Evolutionary conservation across 2,329 filamentous ascomycete species (phyloP).

Genomic region (Colletotrichum endophyticum): DNA sequence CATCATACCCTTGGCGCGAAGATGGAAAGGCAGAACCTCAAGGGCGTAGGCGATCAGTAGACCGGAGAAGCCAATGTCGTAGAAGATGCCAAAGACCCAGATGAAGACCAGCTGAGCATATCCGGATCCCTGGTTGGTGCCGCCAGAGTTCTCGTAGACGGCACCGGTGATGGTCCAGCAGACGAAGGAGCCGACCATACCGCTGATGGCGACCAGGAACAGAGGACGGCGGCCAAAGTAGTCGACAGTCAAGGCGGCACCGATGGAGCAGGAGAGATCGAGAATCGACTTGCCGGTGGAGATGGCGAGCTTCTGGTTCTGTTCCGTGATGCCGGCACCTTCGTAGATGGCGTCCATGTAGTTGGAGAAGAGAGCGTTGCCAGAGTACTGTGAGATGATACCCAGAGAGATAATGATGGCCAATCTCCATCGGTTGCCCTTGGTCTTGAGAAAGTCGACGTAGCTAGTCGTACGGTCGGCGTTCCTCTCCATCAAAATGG

Average conservation of each 20-base stretch:
- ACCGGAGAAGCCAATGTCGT: constrained; percentile 65
- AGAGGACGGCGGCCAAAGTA: constrained; percentile 57
- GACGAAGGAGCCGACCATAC: constrained; percentile 53
- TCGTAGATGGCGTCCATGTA: constrained; percentile 69
- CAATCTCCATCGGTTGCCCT: constrained; percentile 68
- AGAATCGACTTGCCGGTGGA: constrained; percentile 64
- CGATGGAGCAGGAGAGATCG: constrained; percentile 61
- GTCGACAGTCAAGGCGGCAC: constrained; percentile 55
- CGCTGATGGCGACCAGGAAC: constrained; percentile 54
- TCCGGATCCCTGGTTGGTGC: constrained; percentile 49
- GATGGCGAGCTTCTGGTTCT: constrained; percentile 60
- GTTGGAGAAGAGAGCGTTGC: constrained; percentile 71
- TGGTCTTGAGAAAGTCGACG: constrained; percentile 65
- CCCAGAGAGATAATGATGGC: constrained; percentile 67
- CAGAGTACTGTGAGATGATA: constrained; percentile 71
- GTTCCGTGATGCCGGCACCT: constrained; percentile 62
- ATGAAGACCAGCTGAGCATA: constrained; percentile 62
- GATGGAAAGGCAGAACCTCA: constrained; percentile 62
- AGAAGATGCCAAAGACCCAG: constrained; percentile 64
- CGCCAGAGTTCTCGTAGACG: constrained; percentile 51
- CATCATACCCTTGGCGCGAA: constrained; percentile 65
- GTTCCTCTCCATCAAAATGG: constrained; percentile 61
- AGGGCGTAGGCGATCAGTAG: constrained; percentile 62
- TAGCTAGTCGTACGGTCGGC: constrained; percentile 56
- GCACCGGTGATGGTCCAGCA: constrained; percentile 59